Percentiles rank a stretch among this genome's conserved stretches.
phyloP scores from a whole-genome alignment of 345 rosid genomes.

The Lumnitzera racemosa region DNA sequence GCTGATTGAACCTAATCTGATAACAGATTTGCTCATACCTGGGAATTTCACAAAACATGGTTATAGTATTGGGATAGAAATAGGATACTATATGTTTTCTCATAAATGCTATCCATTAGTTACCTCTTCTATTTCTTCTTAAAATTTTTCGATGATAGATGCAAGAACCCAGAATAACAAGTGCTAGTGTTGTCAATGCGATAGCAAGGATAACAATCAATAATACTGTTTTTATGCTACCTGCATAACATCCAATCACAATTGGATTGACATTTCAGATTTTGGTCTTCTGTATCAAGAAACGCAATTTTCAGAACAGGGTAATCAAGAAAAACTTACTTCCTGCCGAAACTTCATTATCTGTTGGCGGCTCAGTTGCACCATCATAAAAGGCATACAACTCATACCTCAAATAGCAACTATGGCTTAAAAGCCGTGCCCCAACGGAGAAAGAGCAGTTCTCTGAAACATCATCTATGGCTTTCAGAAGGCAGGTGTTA shows the following conservation, averaged over 20 bases:
- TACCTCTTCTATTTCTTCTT: no score
- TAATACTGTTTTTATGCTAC: conserved; percentile 8
- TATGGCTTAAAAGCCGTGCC: conserved; percentile 26
- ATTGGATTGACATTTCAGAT: no score
- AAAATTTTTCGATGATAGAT: background rate
- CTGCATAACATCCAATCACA: conserved; percentile 8
- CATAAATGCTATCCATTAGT: no score
- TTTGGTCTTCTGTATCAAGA: no score
- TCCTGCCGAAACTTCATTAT: conserved; percentile 6
- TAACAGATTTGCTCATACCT: no score
- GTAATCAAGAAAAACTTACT: conserved; percentile 8
- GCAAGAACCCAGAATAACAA: conserved; percentile 8
- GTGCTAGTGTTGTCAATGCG: conserved; percentile 9
- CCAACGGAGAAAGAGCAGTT: conserved; percentile 23
- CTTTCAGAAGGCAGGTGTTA: conserved; percentile 22
- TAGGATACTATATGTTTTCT: no score
- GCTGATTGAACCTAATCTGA: no score
- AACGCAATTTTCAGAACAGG: no score
- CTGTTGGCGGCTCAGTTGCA: conserved; percentile 1
- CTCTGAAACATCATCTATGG: conserved; percentile 15
- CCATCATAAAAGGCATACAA: conserved; percentile 27
- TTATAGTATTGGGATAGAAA: no score
- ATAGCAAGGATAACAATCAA: conserved; percentile 10
- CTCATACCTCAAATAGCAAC: conserved; percentile 40
- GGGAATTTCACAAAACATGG: no score